A percentile compares a stretch with the other conserved stretches of the same genome.
Conservation (phyloP, 495 filamentous ascomycete species). For the Tuber magnatum region DNA sequence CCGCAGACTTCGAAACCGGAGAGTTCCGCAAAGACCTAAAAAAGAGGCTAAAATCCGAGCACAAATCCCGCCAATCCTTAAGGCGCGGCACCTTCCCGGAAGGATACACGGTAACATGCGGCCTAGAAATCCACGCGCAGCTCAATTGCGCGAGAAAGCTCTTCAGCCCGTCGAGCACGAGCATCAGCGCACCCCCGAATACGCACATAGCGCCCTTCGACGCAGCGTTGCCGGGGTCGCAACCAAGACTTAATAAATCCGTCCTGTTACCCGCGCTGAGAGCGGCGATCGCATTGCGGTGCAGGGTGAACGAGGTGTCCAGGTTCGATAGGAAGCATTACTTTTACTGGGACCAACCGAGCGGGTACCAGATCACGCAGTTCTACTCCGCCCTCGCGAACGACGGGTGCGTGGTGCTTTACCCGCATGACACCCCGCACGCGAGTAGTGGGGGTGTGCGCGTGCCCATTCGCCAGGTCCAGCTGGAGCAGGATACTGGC, state of each 20-base stretch:
- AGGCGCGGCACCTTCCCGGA: neutral
- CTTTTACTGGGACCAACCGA: conserved; percentile 95
- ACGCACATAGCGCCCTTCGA: conserved; percentile 83
- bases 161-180: conserved; percentile 72
- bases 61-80: neutral
- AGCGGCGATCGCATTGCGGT: conserved; percentile 77
- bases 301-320: conserved; percentile 64
- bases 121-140: conserved; percentile 96
- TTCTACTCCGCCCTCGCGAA: conserved; percentile 83
- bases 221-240: conserved; percentile 77
- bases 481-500: conserved; percentile 96
- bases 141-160: conserved; percentile 78
- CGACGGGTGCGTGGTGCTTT: conserved; percentile 64
- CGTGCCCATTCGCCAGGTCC: conserved; percentile 82
- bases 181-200: conserved; percentile 65
- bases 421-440: conserved; percentile 59
- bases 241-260: conserved; percentile 73
- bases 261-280: conserved; percentile 82
- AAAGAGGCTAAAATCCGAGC: neutral
- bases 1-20: neutral
- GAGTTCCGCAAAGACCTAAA: neutral
- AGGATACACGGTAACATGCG: conserved; percentile 66
- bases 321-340: conserved; percentile 96
- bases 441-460: conserved; percentile 54
- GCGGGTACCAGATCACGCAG: conserved; percentile 96